phyloP scores from a whole-genome alignment of 495 filamentous ascomycete genomes.

The Stereocaulon alpinum region DNA sequence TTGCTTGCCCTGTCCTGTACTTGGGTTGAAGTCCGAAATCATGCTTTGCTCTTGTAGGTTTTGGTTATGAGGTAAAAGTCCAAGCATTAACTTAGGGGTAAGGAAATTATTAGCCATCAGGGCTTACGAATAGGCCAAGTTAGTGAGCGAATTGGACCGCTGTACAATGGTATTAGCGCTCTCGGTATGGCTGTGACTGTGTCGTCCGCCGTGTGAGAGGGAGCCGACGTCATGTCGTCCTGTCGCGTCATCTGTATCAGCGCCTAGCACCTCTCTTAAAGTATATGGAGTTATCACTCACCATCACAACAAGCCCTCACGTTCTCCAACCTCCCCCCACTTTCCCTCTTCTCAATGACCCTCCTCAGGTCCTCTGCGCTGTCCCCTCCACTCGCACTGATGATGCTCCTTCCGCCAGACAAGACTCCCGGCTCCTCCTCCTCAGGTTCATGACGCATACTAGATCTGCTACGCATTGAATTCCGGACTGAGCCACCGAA shows the following conservation, averaged over 20 bases:
- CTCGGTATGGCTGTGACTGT: slow-evolving; percentile 10
- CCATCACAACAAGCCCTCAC: slow-evolving; percentile 96
- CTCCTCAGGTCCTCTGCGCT: slow-evolving; percentile 71
- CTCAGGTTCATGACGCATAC: slow-evolving; percentile 17
- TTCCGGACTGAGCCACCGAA: slow-evolving; percentile 14
- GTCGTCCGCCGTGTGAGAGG: slow-evolving; percentile 30
- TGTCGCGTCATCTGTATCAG: slow-evolving; percentile 30
- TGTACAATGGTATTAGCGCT: slow-evolving; percentile 6
- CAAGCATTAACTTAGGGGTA: too few species aligned
- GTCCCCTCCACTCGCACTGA: slow-evolving; percentile 32
- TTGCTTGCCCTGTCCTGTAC: neutral
- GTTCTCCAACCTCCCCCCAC: slow-evolving; percentile 58
- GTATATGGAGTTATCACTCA: slow-evolving; percentile 35
- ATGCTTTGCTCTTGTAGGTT: too few species aligned
- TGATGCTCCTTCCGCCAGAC: slow-evolving; percentile 34
- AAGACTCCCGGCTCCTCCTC: slow-evolving; percentile 30
- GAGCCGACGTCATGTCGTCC: slow-evolving; percentile 62
- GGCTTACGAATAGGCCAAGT: slow-evolving; percentile 7
- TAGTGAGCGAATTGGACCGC: slow-evolving; percentile 10
- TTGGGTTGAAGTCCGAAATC: too few species aligned
- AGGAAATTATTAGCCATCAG: too few species aligned
- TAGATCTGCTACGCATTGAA: slow-evolving; percentile 22
- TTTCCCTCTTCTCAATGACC: slow-evolving; percentile 63
- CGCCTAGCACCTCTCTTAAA: neutral
- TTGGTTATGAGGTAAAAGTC: too few species aligned